Conservation (phyloP, 1,139 yeast species). For the Protomyces inundatus region DNA sequence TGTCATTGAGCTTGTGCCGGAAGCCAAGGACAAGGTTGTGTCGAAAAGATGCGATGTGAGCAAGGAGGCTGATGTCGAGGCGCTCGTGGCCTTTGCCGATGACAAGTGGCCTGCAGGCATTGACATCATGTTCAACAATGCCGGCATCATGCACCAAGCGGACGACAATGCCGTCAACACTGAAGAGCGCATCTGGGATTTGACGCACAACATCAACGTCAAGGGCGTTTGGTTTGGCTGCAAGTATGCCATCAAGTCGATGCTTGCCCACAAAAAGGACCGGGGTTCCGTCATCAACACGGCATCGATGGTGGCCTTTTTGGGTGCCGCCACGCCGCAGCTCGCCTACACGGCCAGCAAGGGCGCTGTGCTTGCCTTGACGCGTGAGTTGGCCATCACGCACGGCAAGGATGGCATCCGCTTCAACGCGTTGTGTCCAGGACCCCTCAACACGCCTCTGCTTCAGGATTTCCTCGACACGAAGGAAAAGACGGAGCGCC, state of each 20-base stretch:
- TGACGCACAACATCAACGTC: constrained; percentile 49
- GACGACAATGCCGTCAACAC: constrained; percentile 47
- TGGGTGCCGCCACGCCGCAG: constrained; percentile 45
- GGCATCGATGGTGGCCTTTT: constrained; percentile 57
- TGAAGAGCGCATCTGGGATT: constrained; percentile 47
- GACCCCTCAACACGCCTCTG: constrained; percentile 53
- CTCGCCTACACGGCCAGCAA: constrained; percentile 43
- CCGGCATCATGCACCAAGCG: constrained; percentile 71
- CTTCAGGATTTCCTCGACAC: constrained; percentile 50
- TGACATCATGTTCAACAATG: constrained; percentile 62
- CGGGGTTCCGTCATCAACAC: constrained; percentile 57
- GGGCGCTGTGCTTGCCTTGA: constrained; percentile 43
- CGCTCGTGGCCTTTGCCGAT: constrained; percentile 39
- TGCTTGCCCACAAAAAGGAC: constrained; percentile 46
- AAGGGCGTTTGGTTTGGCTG: constrained; percentile 58
- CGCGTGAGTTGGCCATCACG: constrained; percentile 63
- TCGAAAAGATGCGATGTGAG: constrained; percentile 39
- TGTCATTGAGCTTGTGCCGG: constrained; percentile 34
- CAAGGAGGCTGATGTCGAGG: constrained; percentile 40
- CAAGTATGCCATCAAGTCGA: constrained; percentile 49
- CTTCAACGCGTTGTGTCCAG: constrained; percentile 68
- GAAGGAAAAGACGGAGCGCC: constrained; percentile 38
- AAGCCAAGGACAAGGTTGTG: constrained; percentile 35
- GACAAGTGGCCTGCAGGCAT: constrained; percentile 56
- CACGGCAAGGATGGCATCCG: constrained; percentile 65